Percentiles rank a stretch among this genome's conserved stretches.
These are phyloP conservation scores for Myxozyma lipomycoides DNA, from an alignment of 805 yeast genomes.

Conservation along the genomic window DNA sequence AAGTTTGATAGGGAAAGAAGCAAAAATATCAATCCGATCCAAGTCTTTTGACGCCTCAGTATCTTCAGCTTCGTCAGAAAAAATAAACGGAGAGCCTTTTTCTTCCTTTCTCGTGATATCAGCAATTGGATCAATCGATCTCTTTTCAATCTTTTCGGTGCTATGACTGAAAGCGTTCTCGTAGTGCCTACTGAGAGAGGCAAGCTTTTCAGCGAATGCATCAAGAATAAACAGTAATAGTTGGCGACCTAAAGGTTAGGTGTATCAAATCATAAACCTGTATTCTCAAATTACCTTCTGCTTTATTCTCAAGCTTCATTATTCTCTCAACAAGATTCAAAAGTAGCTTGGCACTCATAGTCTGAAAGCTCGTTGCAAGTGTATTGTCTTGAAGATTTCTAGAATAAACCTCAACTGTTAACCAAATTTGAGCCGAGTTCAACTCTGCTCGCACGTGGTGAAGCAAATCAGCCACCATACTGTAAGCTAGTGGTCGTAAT, in stretches of 20 bases:
- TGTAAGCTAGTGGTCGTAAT: conserved; percentile 80
- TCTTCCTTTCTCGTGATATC: conserved; percentile 21
- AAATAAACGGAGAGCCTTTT: conserved; percentile 28
- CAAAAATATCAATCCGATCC: conserved; percentile 42
- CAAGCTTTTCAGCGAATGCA: conserved; percentile 80
- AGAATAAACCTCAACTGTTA: conserved; percentile 79
- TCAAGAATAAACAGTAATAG: conserved; percentile 80
- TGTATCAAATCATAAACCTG: not conserved
- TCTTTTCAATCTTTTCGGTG: conserved; percentile 21
- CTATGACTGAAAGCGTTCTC: conserved; percentile 33
- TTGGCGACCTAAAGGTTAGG: conserved; percentile 54
- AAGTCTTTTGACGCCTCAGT: conserved; percentile 22
- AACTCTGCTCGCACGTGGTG: conserved; percentile 86
- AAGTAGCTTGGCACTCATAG: conserved; percentile 90
- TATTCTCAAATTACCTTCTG: conserved; percentile 43
- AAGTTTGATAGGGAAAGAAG: conserved; percentile 57
- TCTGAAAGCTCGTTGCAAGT: conserved; percentile 83
- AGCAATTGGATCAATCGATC: conserved; percentile 25
- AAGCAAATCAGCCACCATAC: conserved; percentile 91
- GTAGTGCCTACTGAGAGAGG: conserved; percentile 67
- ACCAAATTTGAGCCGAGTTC: conserved; percentile 77
- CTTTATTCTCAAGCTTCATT: conserved; percentile 71
- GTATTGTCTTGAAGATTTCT: conserved; percentile 74
- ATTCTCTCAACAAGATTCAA: conserved; percentile 86
- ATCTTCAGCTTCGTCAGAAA: conserved; percentile 17